A percentile compares a stretch with the other conserved stretches of the same genome.
These are phyloP conservation scores for Marchantia polymorpha DNA, from an alignment of 225 moss, liverwort and hornwort genomes.

Conservation along the genomic window DNA sequence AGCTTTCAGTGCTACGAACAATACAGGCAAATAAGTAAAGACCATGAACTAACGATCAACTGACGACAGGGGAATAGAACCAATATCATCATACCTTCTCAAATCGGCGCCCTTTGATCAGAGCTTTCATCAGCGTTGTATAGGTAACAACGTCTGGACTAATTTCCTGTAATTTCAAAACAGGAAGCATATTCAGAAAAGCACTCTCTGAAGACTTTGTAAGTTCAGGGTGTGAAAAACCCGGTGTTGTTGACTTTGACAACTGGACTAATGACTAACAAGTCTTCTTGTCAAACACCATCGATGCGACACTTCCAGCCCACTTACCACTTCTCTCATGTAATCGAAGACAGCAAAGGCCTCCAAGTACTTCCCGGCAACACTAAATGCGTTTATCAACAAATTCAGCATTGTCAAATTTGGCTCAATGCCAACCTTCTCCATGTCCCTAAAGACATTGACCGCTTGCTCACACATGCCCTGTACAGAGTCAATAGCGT, in stretches of 20 bases:
- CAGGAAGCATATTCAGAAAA: neutral
- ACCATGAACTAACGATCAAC: neutral
- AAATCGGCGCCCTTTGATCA: constrained; percentile 78
- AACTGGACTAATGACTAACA: neutral
- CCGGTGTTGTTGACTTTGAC: neutral
- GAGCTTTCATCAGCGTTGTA: constrained; percentile 95
- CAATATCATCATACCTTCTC: constrained; percentile 42
- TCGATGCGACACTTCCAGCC: neutral
- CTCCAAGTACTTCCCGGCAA: constrained; percentile 77
- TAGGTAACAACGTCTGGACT: constrained; percentile 95
- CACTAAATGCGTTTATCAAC: constrained; percentile 85
- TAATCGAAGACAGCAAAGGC: constrained; percentile 89
- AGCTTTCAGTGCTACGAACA: too few relatives aligned
- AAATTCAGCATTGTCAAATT: constrained; percentile 89
- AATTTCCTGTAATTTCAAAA: constrained; percentile 49
- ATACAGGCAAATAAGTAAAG: too few relatives aligned
- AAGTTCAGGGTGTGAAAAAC: too few relatives aligned
- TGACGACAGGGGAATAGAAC: neutral
- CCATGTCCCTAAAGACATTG: constrained; percentile 87
- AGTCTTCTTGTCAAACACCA: neutral
- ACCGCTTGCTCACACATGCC: constrained; percentile 94
- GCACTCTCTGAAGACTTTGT: neutral
- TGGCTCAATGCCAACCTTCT: constrained; percentile 71
- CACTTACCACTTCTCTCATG: constrained; percentile 71
- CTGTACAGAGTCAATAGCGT: constrained; percentile 31